These are phyloP conservation scores for Avena atlantica DNA, from an alignment of 176 grass and related monocot species.

Conservation along the genomic window DNA sequence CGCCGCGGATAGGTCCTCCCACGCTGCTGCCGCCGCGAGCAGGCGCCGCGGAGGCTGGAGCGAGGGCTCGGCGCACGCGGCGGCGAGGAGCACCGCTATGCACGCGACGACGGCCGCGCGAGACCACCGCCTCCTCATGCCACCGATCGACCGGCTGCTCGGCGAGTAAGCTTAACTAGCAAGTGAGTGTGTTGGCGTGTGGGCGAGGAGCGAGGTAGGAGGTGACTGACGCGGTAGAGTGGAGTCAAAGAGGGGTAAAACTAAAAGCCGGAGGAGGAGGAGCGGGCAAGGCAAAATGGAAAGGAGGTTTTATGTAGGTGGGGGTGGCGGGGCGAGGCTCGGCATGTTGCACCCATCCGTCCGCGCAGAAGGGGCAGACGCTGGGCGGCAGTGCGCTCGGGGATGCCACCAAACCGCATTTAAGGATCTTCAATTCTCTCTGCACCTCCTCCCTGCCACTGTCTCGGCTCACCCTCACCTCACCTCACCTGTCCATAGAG, in stretches of 20 bases:
- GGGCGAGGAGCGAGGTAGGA: neutral
- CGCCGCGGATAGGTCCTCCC: neutral
- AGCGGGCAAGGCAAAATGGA: no score
- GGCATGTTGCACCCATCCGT: slow-evolving; percentile 30
- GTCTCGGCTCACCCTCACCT: slow-evolving; percentile 32
- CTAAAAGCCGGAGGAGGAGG: neutral
- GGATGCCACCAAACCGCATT: slow-evolving; percentile 75
- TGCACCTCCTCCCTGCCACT: slow-evolving; percentile 40
- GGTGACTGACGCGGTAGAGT: neutral
- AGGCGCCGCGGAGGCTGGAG: neutral
- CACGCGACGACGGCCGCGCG: slow-evolving; percentile 53
- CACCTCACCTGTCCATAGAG: neutral
- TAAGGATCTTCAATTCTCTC: slow-evolving; percentile 75
- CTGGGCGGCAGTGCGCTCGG: slow-evolving; percentile 25
- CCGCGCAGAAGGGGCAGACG: neutral
- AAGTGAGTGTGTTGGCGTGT: neutral
- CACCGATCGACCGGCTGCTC: neutral
- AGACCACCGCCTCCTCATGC: slow-evolving; percentile 60
- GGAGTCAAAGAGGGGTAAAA: slow-evolving; percentile 63
- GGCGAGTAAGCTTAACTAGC: slow-evolving; percentile 6
- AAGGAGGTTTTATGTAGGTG: slow-evolving; percentile 48
- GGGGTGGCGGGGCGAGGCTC: neutral
- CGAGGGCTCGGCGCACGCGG: slow-evolving; percentile 39
- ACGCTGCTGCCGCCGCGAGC: neutral
- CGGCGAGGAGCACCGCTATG: slow-evolving; percentile 48